Percentiles rank a stretch among this genome's conserved stretches.
Conservation (phyloP, 768 basidiomycete genomes). For the Termitomyces sp. region DNA sequence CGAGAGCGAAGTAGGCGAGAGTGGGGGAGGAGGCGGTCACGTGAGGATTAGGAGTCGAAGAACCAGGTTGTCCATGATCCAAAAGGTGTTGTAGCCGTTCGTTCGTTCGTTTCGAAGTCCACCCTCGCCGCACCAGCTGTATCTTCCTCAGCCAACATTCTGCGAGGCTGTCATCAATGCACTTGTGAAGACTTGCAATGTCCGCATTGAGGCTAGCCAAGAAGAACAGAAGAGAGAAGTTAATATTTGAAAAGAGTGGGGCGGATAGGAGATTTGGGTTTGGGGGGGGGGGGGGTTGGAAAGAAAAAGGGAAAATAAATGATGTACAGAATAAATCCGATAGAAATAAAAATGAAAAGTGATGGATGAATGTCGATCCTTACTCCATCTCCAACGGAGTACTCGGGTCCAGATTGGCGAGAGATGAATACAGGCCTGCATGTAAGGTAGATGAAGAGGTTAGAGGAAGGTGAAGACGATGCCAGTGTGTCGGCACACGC, state of each 20-base stretch:
- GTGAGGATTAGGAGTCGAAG: constrained; percentile 10
- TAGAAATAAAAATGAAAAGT: constrained; percentile 41
- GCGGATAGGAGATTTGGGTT: constrained; percentile 6
- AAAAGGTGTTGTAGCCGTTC: constrained; percentile 16
- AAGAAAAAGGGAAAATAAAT: constrained; percentile 2
- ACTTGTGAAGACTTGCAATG: constrained; percentile 29
- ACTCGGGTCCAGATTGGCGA: constrained; percentile 13
- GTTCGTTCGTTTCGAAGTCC: constrained; percentile 20
- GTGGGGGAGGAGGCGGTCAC: constrained; percentile 12
- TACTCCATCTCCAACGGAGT: constrained; percentile 13
- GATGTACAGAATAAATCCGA: constrained; percentile 31
- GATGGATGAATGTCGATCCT: constrained; percentile 8
- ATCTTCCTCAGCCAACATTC: constrained; percentile 20
- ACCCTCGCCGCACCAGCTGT: constrained; percentile 21
- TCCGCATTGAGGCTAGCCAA: constrained; percentile 19
- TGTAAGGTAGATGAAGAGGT: constrained; percentile 16
- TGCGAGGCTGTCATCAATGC: constrained; percentile 15
- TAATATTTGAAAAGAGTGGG: constrained; percentile 22
- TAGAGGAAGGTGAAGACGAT: constrained; percentile 32
- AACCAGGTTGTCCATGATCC: constrained; percentile 15
- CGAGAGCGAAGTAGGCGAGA: constrained; percentile 14
- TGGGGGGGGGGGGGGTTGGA: constrained; percentile 14
- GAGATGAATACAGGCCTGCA: constrained; percentile 22
- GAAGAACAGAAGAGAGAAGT: constrained; percentile 5
- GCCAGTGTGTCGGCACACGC: constrained; percentile 75